Conservation (phyloP, 352 stramenopile genomes). For the Poterioochromonas sp. region DNA sequence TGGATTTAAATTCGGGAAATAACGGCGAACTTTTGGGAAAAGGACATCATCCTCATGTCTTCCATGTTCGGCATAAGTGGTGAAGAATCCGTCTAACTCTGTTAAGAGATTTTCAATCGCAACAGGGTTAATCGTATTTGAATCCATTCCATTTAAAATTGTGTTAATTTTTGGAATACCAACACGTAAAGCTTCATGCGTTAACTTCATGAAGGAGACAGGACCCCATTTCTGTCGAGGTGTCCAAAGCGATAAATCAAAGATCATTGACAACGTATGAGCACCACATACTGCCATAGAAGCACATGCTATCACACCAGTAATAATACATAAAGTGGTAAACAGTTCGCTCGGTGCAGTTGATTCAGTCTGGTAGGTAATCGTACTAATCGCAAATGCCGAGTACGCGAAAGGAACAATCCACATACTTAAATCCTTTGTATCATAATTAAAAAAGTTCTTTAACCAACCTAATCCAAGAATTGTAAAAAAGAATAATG, state of each 20-base stretch:
- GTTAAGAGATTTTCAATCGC: not conserved
- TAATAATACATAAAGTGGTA: not conserved
- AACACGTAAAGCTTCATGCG: conserved; percentile 29
- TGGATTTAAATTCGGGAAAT: conserved; percentile 2
- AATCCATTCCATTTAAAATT: not conserved
- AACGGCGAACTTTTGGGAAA: conserved; percentile 16
- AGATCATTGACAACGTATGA: not conserved
- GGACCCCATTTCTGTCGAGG: conserved; percentile 27
- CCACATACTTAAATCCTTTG: conserved; percentile 4
- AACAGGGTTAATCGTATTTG: not conserved
- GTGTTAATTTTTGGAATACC: not conserved
- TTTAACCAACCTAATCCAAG: not conserved
- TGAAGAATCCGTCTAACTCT: not conserved
- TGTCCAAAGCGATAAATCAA: not conserved
- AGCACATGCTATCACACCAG: not conserved
- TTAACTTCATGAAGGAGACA: conserved; percentile 23
- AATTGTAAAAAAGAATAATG: conserved; percentile 25
- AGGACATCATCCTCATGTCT: conserved; percentile 6
- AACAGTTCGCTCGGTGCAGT: not conserved
- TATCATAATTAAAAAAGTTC: not conserved
- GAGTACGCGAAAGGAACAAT: conserved; percentile 18
- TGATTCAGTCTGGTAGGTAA: not conserved
- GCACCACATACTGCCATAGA: not conserved
- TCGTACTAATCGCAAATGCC: conserved; percentile 13
- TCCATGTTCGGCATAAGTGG: not conserved